Percentiles rank a stretch among this genome's conserved stretches.
These are phyloP conservation scores for Fusarium humuli DNA, from an alignment of 2,329 filamentous ascomycete species.

Conservation along the genomic window DNA sequence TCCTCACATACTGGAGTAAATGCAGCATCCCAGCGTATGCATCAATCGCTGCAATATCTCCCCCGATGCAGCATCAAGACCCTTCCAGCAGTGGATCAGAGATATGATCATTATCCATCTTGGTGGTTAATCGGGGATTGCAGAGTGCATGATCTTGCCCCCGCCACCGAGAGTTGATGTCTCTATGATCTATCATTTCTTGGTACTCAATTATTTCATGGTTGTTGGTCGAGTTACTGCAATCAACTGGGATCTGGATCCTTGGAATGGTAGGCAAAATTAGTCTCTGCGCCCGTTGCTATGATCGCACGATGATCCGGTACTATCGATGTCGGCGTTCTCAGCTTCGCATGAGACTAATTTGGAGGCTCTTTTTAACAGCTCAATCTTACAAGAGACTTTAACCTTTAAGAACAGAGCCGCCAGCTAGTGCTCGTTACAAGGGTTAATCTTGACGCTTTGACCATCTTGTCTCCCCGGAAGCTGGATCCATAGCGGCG, in stretches of 20 bases:
- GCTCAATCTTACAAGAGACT: no score
- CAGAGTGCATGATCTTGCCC: no score
- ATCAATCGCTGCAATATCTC: not conserved
- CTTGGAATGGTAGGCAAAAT: not conserved
- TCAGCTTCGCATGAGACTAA: no score
- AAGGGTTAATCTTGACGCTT: not conserved
- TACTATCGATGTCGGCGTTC: no score
- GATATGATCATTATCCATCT: not conserved
- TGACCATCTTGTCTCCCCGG: not conserved
- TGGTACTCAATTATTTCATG: no score
- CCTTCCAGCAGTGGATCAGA: rapidly evolving
- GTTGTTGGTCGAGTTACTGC: not conserved
- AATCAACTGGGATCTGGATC: not conserved
- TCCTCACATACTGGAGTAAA: no score
- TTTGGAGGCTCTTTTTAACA: no score
- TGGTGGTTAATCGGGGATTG: no score
- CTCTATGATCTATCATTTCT: not conserved
- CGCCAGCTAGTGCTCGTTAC: no score
- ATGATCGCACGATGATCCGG: no score
- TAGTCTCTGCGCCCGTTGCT: not conserved
- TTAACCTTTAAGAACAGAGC: no score
- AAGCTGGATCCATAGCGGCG: not conserved
- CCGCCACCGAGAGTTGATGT: not conserved
- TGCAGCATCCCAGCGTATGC: not conserved
- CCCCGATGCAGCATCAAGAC: rapidly evolving